Evolutionary conservation across 306 rosid species (phyloP).

Genomic region (Cajanus cajan): DNA sequence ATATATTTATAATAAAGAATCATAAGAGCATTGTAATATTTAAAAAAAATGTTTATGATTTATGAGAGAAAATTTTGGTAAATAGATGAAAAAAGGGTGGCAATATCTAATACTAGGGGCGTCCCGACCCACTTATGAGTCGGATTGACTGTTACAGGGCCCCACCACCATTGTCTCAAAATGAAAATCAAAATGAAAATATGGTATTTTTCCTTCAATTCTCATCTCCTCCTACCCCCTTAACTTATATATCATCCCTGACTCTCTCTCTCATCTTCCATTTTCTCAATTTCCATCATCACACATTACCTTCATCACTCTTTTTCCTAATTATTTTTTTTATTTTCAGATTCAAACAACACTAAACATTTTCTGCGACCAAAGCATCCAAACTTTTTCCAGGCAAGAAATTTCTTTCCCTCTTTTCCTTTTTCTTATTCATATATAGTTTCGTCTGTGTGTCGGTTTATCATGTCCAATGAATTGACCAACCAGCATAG

Average conservation of each 20-base stretch:
- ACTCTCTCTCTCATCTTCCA: constrained; percentile 11
- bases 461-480: not conserved
- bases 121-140: constrained; percentile 14
- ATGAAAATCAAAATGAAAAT: too few species aligned
- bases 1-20: too few species aligned
- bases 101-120: constrained; percentile 32
- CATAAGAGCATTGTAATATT: too few species aligned
- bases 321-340: not conserved
- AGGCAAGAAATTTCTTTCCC: constrained; percentile 43
- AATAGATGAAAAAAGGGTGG: constrained; percentile 29
- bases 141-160: constrained; percentile 26
- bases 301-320: not conserved
- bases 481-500: not conserved
- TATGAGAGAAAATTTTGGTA: not conserved
- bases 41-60: not conserved
- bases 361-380: constrained; percentile 25
- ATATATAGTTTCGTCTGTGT: not conserved
- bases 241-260: constrained; percentile 1
- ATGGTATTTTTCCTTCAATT: not conserved
- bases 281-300: constrained; percentile 25
- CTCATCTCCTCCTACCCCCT: not conserved
- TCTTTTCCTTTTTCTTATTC: not conserved
- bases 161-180: constrained; percentile 37
- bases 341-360: not conserved
- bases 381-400: constrained; percentile 34